Base-by-base conservation (phyloP, 768 basidiomycete genomes). In the Russula olivacea region DNA sequence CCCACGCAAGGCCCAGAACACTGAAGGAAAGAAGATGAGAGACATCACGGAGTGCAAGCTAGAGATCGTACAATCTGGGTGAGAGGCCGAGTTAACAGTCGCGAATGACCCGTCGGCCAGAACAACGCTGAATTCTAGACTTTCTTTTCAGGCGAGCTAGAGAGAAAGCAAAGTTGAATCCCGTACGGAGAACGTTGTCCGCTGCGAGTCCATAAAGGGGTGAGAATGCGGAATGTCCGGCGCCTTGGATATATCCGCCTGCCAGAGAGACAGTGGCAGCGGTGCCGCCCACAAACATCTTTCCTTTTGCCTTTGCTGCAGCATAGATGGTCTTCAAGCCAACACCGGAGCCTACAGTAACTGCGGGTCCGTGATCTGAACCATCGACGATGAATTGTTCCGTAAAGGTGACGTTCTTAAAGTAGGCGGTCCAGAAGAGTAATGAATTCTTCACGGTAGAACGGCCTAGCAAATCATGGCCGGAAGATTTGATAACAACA, bases 401-500 rank as follows among this genome's bases (percentile, higher is more conserved):
- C n/a, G 63, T 63, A 58, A 75, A 78, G 5, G 71, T 64, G 8
- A 74, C 72, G 53, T 76, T 68, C 61, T 75, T 71, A 49, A 79
- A 60, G 55, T 75, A 67, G 36, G 76, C 75, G 0, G 76, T 79
- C 73, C 76, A 80, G 49, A 80, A 67, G 58, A 79, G 67, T 34
- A 81, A 72, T 4, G 73, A 73, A 17, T 74, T 72, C 0, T 72
- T 74, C 23, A 74, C 78, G 3, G 78, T 75, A 25, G 79, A 80
- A 14, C 80, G 72, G 3, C 79, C 79, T 10, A 80, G 73, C 63
- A 72, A 77, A 59, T 80, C 79, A 58, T 80, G 78, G 0, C 78
- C 75, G 7, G 65, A 69, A 17, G 71, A 68, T 60, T 75, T 75
- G 62, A 76, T 67, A 4, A 59, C 71, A 17, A 76, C 57, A 4